These are phyloP conservation scores for Penicillium sp. DNA, from an alignment of 2,329 filamentous ascomycete species.

Conservation along the genomic window DNA sequence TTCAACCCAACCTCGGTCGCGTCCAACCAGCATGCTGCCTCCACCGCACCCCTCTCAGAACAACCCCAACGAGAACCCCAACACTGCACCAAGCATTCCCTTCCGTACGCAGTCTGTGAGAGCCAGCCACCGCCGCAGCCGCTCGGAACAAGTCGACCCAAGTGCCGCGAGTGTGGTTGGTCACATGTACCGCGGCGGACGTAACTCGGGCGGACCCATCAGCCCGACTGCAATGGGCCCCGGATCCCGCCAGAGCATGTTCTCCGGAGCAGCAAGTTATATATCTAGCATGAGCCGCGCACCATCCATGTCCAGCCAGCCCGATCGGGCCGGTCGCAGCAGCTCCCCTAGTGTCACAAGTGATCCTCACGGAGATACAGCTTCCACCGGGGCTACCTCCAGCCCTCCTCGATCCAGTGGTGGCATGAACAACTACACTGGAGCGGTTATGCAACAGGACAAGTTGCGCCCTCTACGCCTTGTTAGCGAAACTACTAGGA, in stretches of 20 bases:
- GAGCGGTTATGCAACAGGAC: conserved; percentile 60
- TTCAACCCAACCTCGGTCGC: conserved; percentile 41
- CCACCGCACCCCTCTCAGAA: conserved; percentile 28
- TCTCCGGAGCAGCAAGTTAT: conserved; percentile 42
- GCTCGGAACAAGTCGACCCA: conserved; percentile 47
- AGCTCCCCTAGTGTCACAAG: conserved; percentile 62
- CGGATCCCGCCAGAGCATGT: conserved; percentile 40
- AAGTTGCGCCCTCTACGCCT: conserved; percentile 83
- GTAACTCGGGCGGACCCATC: conserved; percentile 50
- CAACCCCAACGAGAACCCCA: conserved; percentile 45
- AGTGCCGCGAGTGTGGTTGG: conserved; percentile 70
- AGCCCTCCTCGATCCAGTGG: conserved; percentile 62
- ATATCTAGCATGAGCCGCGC: conserved; percentile 55
- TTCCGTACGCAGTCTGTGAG: conserved; percentile 43
- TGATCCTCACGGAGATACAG: conserved; percentile 45
- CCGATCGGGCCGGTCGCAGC: conserved; percentile 53
- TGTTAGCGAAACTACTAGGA: conserved; percentile 53
- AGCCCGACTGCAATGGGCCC: conserved; percentile 50
- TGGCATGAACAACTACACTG: conserved; percentile 66
- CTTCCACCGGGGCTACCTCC: conserved; percentile 45
- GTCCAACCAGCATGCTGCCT: conserved; percentile 45
- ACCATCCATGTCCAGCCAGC: conserved; percentile 50
- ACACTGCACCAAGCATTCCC: conserved; percentile 49
- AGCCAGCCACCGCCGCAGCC: conserved; percentile 45
- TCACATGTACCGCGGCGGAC: conserved; percentile 83